These are phyloP conservation scores for Candida sojae DNA, from an alignment of 1,139 yeast genomes.

Conservation along the genomic window DNA sequence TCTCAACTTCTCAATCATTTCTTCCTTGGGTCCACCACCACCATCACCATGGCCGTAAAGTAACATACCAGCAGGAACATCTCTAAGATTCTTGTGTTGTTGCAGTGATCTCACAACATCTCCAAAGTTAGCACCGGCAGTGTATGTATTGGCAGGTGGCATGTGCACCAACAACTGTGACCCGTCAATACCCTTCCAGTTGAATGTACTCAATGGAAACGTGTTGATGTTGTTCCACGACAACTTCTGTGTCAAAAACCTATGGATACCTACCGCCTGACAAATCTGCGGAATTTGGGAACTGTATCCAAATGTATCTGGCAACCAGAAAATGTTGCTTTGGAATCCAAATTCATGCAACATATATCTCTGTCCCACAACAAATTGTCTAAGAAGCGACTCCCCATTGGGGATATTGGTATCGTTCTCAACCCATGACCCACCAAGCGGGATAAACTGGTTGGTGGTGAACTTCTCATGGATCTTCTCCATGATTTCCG, in stretches of 20 bases:
- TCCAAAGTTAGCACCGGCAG: conserved; percentile 90
- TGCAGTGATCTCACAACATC: conserved; percentile 79
- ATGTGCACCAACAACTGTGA: conserved; percentile 91
- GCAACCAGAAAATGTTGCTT: conserved; percentile 85
- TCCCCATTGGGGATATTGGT: conserved; percentile 95
- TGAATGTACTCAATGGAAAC: conserved; percentile 88
- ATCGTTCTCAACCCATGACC: conserved; percentile 97
- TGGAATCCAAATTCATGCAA: conserved; percentile 74
- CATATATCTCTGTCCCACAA: conserved; percentile 87
- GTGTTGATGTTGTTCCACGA: conserved; percentile 94
- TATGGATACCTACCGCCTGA: conserved; percentile 77
- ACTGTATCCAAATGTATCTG: conserved; percentile 96
- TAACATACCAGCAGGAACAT: conserved; percentile 77
- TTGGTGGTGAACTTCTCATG: conserved; percentile 68
- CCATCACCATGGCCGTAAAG: conserved; percentile 96
- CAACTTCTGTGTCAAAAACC: conserved; percentile 88
- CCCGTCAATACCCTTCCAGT: conserved; percentile 94
- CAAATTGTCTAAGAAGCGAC: conserved; percentile 82
- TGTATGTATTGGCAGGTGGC: conserved; percentile 97
- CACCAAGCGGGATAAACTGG: conserved; percentile 89
- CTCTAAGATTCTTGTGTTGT: conserved; percentile 82
- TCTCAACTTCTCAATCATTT: conserved; percentile 88
- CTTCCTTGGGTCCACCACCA: conserved; percentile 96
- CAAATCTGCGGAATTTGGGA: conserved; percentile 95
- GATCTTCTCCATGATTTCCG: conserved; percentile 66